phyloP scores from a whole-genome alignment of 192 early-diverging fungal species.

The Pecoramyces ruminantium region DNA sequence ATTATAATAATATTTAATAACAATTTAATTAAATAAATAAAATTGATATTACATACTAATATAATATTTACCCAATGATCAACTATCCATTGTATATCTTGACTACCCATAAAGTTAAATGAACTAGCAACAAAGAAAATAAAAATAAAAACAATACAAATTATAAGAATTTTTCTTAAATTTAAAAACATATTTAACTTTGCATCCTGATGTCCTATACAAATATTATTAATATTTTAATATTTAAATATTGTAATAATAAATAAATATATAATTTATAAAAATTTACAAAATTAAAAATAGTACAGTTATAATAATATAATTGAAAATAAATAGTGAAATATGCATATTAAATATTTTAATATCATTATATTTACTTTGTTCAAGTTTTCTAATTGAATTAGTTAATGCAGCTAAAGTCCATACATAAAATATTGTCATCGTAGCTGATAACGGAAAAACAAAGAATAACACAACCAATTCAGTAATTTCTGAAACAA shows the following conservation, averaged over 20 bases:
- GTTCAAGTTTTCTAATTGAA: constrained; percentile 59
- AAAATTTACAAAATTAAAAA: not conserved
- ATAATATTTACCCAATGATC: constrained; percentile 81
- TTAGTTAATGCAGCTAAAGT: constrained; percentile 63
- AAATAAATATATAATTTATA: not conserved
- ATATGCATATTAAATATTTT: constrained; percentile 78
- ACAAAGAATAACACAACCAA: constrained; percentile 60
- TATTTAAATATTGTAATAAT: no score
- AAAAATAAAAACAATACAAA: constrained; percentile 52
- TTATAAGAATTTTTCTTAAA: constrained; percentile 50
- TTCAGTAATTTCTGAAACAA: constrained; percentile 42
- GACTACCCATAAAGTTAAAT: constrained; percentile 50
- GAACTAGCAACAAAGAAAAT: constrained; percentile 72
- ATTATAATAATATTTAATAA: no score
- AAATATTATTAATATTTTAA: no score
- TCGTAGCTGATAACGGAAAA: constrained; percentile 71
- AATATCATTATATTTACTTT: constrained; percentile 70
- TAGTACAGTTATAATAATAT: not conserved
- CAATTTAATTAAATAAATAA: no score
- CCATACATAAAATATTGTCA: constrained; percentile 92
- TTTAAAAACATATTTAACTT: not conserved
- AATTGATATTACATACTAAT: no score
- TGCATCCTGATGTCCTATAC: not conserved
- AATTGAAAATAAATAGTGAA: no score
- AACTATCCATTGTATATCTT: constrained; percentile 45